Percentiles rank a stretch among this genome's conserved stretches.
phyloP scores from a whole-genome alignment of 1,139 yeast genomes.

The Wickerhamomyces sp. region DNA sequence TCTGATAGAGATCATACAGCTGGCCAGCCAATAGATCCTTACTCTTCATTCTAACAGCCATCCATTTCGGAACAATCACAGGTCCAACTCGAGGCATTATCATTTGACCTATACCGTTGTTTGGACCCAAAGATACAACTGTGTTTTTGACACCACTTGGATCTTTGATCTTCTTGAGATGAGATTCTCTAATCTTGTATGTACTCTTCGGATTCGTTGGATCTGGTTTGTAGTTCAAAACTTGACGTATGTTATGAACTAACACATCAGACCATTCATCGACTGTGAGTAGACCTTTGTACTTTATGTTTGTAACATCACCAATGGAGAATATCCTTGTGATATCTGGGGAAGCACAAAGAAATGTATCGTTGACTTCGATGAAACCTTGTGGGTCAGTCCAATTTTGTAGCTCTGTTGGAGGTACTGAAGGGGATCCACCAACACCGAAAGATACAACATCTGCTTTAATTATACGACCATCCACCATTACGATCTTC shows the following conservation, averaged over 20 bases:
- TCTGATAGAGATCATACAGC: background rate
- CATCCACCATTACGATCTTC: background rate
- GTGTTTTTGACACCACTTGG: background rate
- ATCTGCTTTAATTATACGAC: conserved; percentile 13
- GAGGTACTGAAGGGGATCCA: conserved; percentile 18
- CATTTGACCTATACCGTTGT: conserved; percentile 19
- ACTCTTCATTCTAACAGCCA: conserved; percentile 12
- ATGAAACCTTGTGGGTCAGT: conserved; percentile 14
- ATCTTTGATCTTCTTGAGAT: background rate
- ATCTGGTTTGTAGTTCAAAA: no score
- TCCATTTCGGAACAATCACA: conserved; percentile 10
- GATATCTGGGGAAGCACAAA: conserved; percentile 8
- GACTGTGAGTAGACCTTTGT: conserved; percentile 10
- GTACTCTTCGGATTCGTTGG: no score
- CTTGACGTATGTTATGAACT: background rate
- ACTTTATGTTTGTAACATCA: conserved; percentile 16
- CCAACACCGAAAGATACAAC: conserved; percentile 14
- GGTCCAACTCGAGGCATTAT: conserved; percentile 16
- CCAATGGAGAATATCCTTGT: conserved; percentile 26
- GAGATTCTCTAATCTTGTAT: no score
- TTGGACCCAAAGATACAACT: conserved; percentile 8
- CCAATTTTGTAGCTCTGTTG: conserved; percentile 8
- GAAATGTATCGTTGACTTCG: conserved; percentile 14
- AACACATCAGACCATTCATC: conserved; percentile 6
- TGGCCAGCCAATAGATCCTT: conserved; percentile 7